Evolutionary conservation across 139 green algal species (phyloP), one percentile per base, ranked within the genome.

Genomic region (Haematococcus lacustris): DNA sequence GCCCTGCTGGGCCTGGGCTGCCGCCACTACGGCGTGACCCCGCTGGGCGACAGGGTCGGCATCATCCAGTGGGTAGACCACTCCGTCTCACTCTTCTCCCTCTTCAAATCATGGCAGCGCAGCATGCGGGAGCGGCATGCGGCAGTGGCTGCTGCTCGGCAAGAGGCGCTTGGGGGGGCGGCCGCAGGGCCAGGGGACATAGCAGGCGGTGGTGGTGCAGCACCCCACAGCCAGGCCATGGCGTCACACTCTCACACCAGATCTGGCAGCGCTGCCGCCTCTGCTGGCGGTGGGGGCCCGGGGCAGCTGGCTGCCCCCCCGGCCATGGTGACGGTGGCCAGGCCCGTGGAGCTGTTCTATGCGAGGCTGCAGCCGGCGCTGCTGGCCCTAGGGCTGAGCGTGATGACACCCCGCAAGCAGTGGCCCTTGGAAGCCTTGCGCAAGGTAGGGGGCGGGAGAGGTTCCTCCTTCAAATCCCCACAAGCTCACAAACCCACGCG

Each of bases 1-100:
- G 32, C 60, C 6, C 25, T 21, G 9, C 76, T 73, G 13, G 73
- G 51, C 6, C 70, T 85, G 3, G 35, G 66, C 3, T 25, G 37
- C 60, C 71, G 81, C 9, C 67, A 75, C 2, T 94, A 96, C 57
- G 83, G 73, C 41, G 86, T 98, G n/a, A 92, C 82, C 2, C 92
- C 93, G 2, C 70, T 97, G 26, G 87, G 85, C 0, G 41, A 78
- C 9, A 51, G 83, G 2, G 77, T 85, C 26, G 93, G 93, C 3
- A 87, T 98, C 4, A 89, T 96, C 28, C 83, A 90, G 68, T 98
- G 93, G 93, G 87, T 98, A 40, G 71, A 86, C 9, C 62, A 85
- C 73, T 87, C 87, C 0, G 75, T 78, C 7, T 93, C 93, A 1
- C 73, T 98, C 2, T 97, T 87, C 70, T 78, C 76, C 7, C 33